Evolutionary conservation across 2,329 filamentous ascomycete genomes (phyloP).

Genomic region (Pseudocercospora macadamiae): DNA sequence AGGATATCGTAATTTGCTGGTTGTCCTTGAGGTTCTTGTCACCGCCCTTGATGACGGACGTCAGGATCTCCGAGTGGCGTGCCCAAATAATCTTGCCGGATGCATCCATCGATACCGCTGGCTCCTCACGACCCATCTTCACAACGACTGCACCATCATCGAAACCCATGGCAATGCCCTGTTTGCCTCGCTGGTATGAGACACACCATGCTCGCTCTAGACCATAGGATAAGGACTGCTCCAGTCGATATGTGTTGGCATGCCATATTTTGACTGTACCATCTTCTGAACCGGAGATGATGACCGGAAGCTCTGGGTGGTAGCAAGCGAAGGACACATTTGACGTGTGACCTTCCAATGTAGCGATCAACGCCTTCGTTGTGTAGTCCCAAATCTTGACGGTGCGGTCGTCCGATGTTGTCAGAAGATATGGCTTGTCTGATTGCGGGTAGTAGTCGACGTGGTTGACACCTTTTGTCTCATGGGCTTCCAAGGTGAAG

Average conservation of each 20-base stretch:
- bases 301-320: constrained; percentile 93
- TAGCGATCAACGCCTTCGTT: constrained; percentile 94
- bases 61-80: constrained; percentile 91
- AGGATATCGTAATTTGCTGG: constrained; percentile 79
- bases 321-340: constrained; percentile 99
- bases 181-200: constrained; percentile 89
- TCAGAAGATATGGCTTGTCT: constrained; percentile 83
- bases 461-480: constrained; percentile 96
- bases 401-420: constrained; percentile 92
- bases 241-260: constrained; percentile 92
- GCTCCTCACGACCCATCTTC: constrained; percentile 96
- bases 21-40: constrained; percentile 86
- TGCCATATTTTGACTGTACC: constrained; percentile 98
- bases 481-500: constrained; percentile 95
- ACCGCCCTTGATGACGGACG: constrained; percentile 90
- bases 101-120: constrained; percentile 94
- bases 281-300: constrained; percentile 97
- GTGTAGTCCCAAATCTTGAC: constrained; percentile 99
- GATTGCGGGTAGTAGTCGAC: constrained; percentile 81
- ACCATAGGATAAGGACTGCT: constrained; percentile 95
- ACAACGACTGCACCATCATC: constrained; percentile 97
- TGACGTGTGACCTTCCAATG: constrained; percentile 93
- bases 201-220: constrained; percentile 98
- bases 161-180: constrained; percentile 93
- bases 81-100: constrained; percentile 97